Conservation (phyloP, 2,329 filamentous ascomycete species). For the Dryadomyces sulphureus region DNA sequence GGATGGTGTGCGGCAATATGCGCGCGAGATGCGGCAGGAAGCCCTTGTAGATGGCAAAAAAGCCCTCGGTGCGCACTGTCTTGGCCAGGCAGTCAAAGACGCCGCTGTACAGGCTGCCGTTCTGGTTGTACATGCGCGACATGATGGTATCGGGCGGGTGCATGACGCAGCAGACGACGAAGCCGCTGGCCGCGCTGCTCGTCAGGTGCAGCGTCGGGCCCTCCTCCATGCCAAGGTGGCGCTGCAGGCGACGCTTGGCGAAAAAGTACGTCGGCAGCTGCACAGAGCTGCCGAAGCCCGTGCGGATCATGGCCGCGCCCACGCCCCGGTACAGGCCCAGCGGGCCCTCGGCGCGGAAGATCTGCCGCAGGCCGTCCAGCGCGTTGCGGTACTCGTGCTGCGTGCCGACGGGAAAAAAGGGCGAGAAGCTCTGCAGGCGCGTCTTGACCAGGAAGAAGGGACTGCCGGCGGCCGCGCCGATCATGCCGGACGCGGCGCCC, state of each 20-base stretch:
- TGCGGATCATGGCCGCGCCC: constrained; percentile 85
- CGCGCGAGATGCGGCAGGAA: constrained; percentile 88
- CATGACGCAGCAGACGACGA: constrained; percentile 96
- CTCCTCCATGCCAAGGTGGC: constrained; percentile 78
- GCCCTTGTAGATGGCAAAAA: constrained; percentile 93
- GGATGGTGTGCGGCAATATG: constrained; percentile 88
- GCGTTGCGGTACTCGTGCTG: constrained; percentile 87
- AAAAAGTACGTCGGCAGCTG: constrained; percentile 98
- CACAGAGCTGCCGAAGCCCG: constrained; percentile 88
- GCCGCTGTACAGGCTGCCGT: constrained; percentile 87
- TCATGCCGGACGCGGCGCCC: constrained; percentile 74
- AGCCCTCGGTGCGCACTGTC: constrained; percentile 79
- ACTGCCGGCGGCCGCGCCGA: constrained; percentile 84
- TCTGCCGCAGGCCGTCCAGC: constrained; percentile 65
- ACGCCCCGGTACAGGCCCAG: constrained; percentile 80
- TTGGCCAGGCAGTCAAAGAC: constrained; percentile 86
- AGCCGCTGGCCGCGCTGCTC: constrained; percentile 79
- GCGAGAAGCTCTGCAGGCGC: constrained; percentile 82
- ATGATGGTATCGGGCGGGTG: constrained; percentile 93
- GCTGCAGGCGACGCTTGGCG: constrained; percentile 72
- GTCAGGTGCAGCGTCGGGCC: constrained; percentile 77
- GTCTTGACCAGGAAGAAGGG: constrained; percentile 99
- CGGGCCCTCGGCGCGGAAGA: constrained; percentile 64
- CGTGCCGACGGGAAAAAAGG: constrained; percentile 88
- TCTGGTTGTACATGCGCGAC: constrained; percentile 98